Base-by-base conservation (phyloP, 176 grass and related monocot genomes). In the Chrysopogon serrulatus region DNA sequence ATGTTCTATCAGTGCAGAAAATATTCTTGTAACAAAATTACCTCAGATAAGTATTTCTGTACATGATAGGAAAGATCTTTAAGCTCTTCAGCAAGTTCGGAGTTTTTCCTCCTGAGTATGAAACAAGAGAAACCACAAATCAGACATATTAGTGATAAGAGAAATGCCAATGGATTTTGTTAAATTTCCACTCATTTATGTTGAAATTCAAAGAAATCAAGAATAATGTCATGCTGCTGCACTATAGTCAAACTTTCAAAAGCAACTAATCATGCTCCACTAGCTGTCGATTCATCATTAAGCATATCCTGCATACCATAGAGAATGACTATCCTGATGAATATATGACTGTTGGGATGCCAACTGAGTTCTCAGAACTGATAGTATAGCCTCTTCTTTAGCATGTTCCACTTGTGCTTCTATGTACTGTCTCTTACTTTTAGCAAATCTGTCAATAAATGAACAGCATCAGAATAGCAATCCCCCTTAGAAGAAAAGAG, bases 31-130 rank as follows among this genome's bases (percentile, higher is more conserved):
- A 11, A 69, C 10, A 40, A 77, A 41, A 23, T 64, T 76, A 89
- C 87, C 82, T 85, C 71, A 37, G 63, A 81, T 85, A 89, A 67
- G 41, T 8, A 81, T 81, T 80, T 48, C 32, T 85, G 77, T 40
- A 89, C 63, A 63, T 76, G 40, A 85, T 64, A 51, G 63, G 77
- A 89, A 48, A 89, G 77, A 89, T 85, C 77, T 73, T 81, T 85
- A 42, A 85, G 13, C 74, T 89, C 87, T 81, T 69, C 82, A 19
- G 70, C 33, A 81, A 89, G 63, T 69, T 89, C 71, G 11, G 77
- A 63, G 42, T 34, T 85, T 64, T 30, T 85, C 71, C 62, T 89
- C 82, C 87, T 89, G 40, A 40, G 14, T 5, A 84, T 19, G 51
- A 84, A 70, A 83, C 74, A 31, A 60, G 76, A 13, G 56, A 80